Base-by-base conservation (phyloP, 768 basidiomycete species). In the Lactarius trivialis region DNA sequence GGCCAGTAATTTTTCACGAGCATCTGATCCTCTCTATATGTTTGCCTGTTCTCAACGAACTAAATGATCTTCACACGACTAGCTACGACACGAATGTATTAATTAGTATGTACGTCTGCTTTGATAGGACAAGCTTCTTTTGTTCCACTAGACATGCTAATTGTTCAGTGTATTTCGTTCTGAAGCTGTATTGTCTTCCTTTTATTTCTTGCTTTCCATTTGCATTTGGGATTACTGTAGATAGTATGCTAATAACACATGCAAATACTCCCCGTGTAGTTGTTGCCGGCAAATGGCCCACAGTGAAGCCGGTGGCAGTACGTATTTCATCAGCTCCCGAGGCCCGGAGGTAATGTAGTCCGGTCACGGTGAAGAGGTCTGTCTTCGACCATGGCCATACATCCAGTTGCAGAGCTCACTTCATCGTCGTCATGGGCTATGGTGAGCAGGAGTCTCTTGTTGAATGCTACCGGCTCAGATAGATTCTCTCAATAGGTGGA, bases 351-450 rank as follows among this genome's bases (percentile, higher is more conserved):
- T 17, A 26, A 50, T 28, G 24, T 28, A n/a, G 39, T 41, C 39
- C 39, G 39, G 39, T 41, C 8, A 21, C 39, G 39, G 39, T 41
- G 19, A 21, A 45, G 21, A 6, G 7, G 14, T 57, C 43, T 24
- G 30, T 4, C 36, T 55, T n/a, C 45, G 56, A 69, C 50, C 66
- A 74, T 88, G 89, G 68, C 77, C 41, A 71, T 77, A 56, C 92
- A 93, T 70, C 88, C 90, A 48, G 78, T 93, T 59, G 79, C 84
- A 63, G 82, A 87, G 60, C 83, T 88, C 68, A 93, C 89, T 28
- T 92, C 91, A 1, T 81, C 88, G 68, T 84, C 89, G 34, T 89
- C 91, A 67, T 95, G 92, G 92, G 85, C 89, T 51, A 81, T 95
- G 80, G 92, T 93, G 64, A 33, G 36, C 34, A n/a, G 14, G 24